Evolutionary conservation across 2,329 filamentous ascomycete genomes (phyloP), one percentile per base, ranked within the genome.

Genomic region (Penicillium sp.): DNA sequence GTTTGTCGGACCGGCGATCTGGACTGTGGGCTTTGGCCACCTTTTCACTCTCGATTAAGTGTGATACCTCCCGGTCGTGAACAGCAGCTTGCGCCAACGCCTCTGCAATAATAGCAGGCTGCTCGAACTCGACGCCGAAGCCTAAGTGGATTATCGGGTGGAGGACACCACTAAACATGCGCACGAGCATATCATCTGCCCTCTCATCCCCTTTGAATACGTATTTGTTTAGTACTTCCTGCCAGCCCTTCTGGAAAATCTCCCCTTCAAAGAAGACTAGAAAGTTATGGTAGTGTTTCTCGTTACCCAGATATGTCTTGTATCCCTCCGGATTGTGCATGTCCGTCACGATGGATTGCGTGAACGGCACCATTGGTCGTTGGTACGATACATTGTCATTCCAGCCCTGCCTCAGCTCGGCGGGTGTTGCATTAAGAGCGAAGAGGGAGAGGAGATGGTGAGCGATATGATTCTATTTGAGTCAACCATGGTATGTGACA

Each of bases 91-190:
- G 87, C 0, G 91, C 90, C 18, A 96, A 81, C 1, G 79, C 91
- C 73, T 92, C 84, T 7, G 91, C 90, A 24, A 96, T 80, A 60
- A 96, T 85, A 40, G 88, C 88, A 2, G 90, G 90, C 67, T 96
- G 90, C 8, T 81, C 70, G 75, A 90, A 95, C 68, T 96, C 91
- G 33, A 96, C 68, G 4, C 88, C 91, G 67, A 91, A 96, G 50
- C 91, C 89, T 21, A 96, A 80, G 67, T 96, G 90, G 61, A 96
- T 92, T 16, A 94, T 74, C 1, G 91, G 90, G 66, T 96, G 90
- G 1, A 91, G 63, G 61, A 92, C 81, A 0, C 88, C 67, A 80
- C 85, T 86, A 16, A 83, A 91, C 66, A 93, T 75, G 16, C 91
- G 80, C 2, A 79, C 77, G 3, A 92, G 74, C 77, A 96, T 77